Evolutionary conservation across 164 flowering plant species (phyloP).

Genomic region (Macadamia tetraphylla): DNA sequence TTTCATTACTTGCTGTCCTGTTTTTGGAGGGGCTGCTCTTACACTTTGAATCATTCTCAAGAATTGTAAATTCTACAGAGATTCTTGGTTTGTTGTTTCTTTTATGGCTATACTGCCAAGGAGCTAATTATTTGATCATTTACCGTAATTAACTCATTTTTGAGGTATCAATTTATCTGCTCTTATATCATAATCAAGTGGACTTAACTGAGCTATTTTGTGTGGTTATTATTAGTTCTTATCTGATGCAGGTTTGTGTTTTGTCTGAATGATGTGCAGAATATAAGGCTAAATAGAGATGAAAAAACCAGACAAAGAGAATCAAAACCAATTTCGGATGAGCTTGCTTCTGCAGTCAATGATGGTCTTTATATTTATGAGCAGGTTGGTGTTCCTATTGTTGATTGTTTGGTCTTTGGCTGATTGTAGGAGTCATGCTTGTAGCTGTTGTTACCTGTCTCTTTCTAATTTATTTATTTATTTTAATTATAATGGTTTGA

Average conservation of each 20-base stretch:
- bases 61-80: no score
- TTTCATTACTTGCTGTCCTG: no score
- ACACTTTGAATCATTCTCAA: no score
- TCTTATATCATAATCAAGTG: no score
- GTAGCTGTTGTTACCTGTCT: not conserved
- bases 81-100: no score
- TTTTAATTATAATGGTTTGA: not conserved
- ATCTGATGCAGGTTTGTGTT: not conserved
- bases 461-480: not conserved
- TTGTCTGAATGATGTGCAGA: constrained; percentile 37
- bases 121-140: no score
- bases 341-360: constrained; percentile 79
- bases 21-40: no score
- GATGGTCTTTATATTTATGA: constrained; percentile 90
- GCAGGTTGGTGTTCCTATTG: constrained; percentile 46
- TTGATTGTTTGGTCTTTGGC: not conserved
- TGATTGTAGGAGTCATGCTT: not conserved
- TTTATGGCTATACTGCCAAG: no score
- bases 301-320: constrained; percentile 28
- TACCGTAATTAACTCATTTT: no score
- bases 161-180: no score
- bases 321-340: constrained; percentile 54
- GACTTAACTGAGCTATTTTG: no score
- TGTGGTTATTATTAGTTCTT: no score
- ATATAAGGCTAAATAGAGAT: constrained; percentile 32